Evolutionary conservation across 257 asterid genomes (phyloP).

Genomic region (Solanum chmielewskii): DNA sequence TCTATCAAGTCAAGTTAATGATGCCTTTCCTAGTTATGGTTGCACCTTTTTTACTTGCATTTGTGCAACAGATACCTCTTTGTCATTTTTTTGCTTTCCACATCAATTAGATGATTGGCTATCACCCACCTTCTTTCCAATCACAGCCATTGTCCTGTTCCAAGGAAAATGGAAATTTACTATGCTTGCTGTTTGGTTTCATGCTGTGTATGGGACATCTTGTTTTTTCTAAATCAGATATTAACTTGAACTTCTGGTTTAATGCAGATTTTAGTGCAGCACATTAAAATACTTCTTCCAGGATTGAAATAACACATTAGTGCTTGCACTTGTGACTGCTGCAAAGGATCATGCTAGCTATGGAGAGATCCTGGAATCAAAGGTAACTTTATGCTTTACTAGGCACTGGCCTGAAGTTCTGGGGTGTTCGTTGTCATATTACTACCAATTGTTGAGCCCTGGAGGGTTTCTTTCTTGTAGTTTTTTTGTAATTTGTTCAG

Average conservation of each 20-base stretch:
- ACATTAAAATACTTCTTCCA: constrained; percentile 76
- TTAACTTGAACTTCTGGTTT: background rate
- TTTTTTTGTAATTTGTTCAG: background rate
- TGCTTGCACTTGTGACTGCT: constrained; percentile 52
- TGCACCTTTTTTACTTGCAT: background rate
- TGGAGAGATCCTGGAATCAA: constrained; percentile 90
- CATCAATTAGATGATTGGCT: background rate
- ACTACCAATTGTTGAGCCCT: background rate
- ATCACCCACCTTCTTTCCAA: background rate
- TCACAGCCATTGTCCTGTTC: background rate
- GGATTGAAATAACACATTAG: constrained; percentile 78
- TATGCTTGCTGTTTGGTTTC: background rate
- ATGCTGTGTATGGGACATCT: background rate
- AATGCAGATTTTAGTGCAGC: constrained; percentile 73
- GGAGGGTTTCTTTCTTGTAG: background rate
- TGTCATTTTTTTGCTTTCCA: background rate
- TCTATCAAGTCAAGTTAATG: background rate
- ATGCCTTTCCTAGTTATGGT: background rate
- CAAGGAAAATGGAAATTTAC: background rate
- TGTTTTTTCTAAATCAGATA: background rate
- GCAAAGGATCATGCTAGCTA: constrained; percentile 82
- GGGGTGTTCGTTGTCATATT: background rate
- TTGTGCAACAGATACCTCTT: background rate
- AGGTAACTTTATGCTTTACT: constrained; percentile 25
- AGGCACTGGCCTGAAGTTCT: background rate